These are phyloP conservation scores for Fusarium drepaniforme DNA, from an alignment of 2,329 filamentous ascomycete species.

Conservation along the genomic window DNA sequence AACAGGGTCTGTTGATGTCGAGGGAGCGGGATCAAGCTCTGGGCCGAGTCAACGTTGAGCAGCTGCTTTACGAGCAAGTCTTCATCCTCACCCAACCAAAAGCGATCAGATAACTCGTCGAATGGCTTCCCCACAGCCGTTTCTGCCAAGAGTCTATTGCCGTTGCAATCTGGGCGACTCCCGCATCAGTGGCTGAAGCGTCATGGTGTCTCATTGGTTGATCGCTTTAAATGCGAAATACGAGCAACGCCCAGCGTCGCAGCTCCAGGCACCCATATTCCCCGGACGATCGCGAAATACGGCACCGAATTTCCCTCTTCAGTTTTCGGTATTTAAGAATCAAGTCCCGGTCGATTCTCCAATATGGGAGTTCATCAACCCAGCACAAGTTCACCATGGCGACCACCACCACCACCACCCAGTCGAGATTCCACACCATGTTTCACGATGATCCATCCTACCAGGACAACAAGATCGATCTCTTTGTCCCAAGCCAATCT, in stretches of 20 bases:
- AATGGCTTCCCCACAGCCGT: neutral
- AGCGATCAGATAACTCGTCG: neutral
- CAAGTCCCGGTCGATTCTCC: neutral
- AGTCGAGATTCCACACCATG: neutral
- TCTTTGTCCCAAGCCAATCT: neutral
- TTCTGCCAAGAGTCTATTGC: neutral
- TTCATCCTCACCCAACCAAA: neutral
- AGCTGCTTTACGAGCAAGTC: neutral
- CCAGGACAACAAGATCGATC: constrained; percentile 26
- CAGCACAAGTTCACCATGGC: neutral
- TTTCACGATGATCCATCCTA: neutral
- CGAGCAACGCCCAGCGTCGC: constrained; percentile 7
- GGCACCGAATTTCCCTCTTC: accelerated
- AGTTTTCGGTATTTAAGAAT: neutral
- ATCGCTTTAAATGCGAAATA: constrained; percentile 24
- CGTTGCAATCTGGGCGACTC: neutral
- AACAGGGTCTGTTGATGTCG: neutral
- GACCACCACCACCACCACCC: constrained; percentile 1
- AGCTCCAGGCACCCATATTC: constrained; percentile 18
- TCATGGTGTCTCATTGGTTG: constrained; percentile 12
- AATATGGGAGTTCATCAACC: neutral
- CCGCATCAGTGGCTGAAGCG: constrained; percentile 16
- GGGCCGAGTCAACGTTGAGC: neutral
- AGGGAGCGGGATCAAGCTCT: neutral
- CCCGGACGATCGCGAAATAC: neutral